phyloP scores from a whole-genome alignment of 73 alveolate genomes.

The Paraurostyla sp. region DNA sequence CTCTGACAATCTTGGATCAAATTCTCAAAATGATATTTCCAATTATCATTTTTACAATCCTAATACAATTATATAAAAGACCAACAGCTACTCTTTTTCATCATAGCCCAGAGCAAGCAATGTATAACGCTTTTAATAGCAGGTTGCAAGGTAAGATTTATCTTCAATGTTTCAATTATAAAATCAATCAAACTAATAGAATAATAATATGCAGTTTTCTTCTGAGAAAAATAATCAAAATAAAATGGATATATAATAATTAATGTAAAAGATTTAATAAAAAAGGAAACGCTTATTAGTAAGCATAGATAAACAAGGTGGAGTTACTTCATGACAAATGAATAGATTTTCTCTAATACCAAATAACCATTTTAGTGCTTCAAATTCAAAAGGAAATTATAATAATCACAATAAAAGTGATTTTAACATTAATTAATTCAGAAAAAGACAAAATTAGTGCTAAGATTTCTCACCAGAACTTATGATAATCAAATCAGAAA shows the following conservation, averaged over 20 bases:
- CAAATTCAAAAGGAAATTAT: too few relatives aligned
- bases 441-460: background rate
- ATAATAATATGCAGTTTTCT: background rate
- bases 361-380: too few relatives aligned
- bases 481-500: background rate
- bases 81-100: too few relatives aligned
- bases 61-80: too few relatives aligned
- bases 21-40: too few relatives aligned
- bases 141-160: too few relatives aligned
- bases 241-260: background rate
- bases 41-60: too few relatives aligned
- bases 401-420: background rate
- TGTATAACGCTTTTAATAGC: too few relatives aligned
- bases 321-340: slow-evolving; percentile 14
- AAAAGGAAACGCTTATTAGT: background rate
- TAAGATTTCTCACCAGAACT: background rate
- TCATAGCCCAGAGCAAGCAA: too few relatives aligned
- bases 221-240: background rate
- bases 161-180: too few relatives aligned
- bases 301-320: background rate
- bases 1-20: too few relatives aligned
- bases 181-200: background rate
- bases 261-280: slow-evolving; percentile 3
- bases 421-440: background rate
- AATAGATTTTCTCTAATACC: too few relatives aligned